phyloP scores from a whole-genome alignment of 768 basidiomycete species.

The Lactarius pseudohatsudake region DNA sequence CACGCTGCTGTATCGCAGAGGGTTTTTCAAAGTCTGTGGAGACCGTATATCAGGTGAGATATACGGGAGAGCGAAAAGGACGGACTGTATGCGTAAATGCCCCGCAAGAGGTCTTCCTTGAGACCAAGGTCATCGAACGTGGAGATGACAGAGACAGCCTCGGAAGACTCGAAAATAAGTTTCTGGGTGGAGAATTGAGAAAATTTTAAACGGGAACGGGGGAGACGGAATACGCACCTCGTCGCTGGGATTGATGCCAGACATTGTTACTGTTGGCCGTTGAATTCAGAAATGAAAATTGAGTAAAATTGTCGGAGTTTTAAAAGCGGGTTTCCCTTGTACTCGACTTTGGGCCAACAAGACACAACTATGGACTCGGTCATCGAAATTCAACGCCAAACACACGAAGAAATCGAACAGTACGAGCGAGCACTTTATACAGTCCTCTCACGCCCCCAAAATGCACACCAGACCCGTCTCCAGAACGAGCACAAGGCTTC shows the following conservation, averaged over 20 bases:
- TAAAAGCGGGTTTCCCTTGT: neutral
- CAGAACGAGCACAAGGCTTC: slow-evolving; percentile 88
- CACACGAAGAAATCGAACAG: slow-evolving; percentile 93
- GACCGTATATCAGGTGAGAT: slow-evolving; percentile 8
- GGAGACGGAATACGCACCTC: slow-evolving; percentile 51
- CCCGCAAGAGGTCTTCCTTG: slow-evolving; percentile 93
- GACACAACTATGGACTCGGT: slow-evolving; percentile 76
- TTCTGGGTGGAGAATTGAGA: slow-evolving; percentile 46
- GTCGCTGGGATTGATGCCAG: slow-evolving; percentile 83
- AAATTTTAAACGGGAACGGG: neutral
- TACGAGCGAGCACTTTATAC: slow-evolving; percentile 86
- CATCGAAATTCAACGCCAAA: slow-evolving; percentile 91
- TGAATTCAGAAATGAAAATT: slow-evolving; percentile 44
- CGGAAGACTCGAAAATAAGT: slow-evolving; percentile 94
- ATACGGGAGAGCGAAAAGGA: slow-evolving; percentile 24
- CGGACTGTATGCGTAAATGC: slow-evolving; percentile 97
- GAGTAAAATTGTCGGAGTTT: slow-evolving; percentile 28
- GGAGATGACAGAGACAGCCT: slow-evolving; percentile 84
- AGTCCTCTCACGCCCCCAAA: slow-evolving; percentile 66
- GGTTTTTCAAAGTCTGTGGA: slow-evolving; percentile 88
- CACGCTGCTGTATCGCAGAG: slow-evolving; percentile 97
- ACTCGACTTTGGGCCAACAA: slow-evolving; percentile 6
- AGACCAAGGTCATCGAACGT: slow-evolving; percentile 89
- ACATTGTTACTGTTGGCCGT: slow-evolving; percentile 52
- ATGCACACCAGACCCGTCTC: slow-evolving; percentile 61